phyloP scores from a whole-genome alignment of 2,329 filamentous ascomycete genomes.

The Piedraia hortae region DNA sequence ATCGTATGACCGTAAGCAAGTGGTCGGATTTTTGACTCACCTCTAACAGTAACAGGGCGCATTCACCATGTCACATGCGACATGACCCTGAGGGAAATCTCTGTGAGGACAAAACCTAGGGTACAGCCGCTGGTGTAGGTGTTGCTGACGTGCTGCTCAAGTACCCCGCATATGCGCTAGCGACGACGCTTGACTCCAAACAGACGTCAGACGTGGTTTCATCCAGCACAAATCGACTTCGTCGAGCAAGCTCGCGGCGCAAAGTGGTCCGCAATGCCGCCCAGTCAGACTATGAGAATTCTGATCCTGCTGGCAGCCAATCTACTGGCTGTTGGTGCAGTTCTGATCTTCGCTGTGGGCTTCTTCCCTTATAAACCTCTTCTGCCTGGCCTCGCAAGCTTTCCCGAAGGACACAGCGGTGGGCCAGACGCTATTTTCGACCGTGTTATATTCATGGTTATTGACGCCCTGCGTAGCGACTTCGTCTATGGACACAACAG shows the following conservation, averaged over 20 bases:
- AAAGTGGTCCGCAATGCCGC: too few species aligned
- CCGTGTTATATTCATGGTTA: conserved; percentile 85
- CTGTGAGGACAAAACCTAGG: too few species aligned
- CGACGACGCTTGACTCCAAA: too few species aligned
- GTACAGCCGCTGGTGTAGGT: too few species aligned
- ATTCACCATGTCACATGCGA: too few species aligned
- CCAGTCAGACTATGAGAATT: conserved; percentile 16
- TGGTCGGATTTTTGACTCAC: too few species aligned
- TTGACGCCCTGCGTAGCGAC: conserved; percentile 82
- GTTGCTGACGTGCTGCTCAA: too few species aligned
- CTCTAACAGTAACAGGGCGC: too few species aligned
- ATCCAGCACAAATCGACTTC: not conserved
- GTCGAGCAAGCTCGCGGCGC: not conserved
- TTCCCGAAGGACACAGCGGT: conserved; percentile 3
- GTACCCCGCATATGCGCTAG: too few species aligned
- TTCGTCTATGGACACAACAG: conserved; percentile 68
- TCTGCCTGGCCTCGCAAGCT: conserved; percentile 47
- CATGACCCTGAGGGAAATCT: too few species aligned
- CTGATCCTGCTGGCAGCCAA: conserved; percentile 31
- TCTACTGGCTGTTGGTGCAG: conserved; percentile 43
- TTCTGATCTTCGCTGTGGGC: conserved; percentile 47
- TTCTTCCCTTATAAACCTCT: conserved; percentile 98
- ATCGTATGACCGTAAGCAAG: too few species aligned
- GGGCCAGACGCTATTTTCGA: conserved; percentile 46
- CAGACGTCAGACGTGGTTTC: too few species aligned